Conservation (phyloP, 1,139 yeast genomes). For the Suhomyces maxii region DNA sequence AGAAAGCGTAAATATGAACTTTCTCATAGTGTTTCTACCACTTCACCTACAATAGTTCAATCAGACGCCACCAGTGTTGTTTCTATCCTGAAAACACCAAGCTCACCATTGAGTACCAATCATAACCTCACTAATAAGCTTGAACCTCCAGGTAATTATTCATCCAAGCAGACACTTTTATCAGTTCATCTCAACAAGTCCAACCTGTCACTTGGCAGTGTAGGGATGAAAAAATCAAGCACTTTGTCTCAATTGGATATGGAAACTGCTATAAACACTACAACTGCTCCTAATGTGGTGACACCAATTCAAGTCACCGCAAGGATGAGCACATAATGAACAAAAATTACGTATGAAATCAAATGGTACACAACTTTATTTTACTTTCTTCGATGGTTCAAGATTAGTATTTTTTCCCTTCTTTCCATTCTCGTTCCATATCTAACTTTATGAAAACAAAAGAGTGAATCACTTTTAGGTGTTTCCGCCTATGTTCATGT, state of each 20-base stretch:
- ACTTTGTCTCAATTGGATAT: slow-evolving; percentile 35
- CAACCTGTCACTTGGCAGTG: slow-evolving; percentile 11
- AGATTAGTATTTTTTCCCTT: too few species aligned
- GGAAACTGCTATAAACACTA: slow-evolving; percentile 26
- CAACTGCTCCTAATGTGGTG: slow-evolving; percentile 42
- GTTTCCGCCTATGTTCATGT: not conserved
- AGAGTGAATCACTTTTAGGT: too few species aligned
- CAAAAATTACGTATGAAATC: not conserved
- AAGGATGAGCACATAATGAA: slow-evolving; percentile 34
- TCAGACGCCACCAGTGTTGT: slow-evolving; percentile 16
- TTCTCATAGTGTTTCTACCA: slow-evolving; percentile 21
- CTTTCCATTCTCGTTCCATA: too few species aligned
- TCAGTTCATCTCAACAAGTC: slow-evolving; percentile 11
- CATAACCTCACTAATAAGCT: slow-evolving; percentile 28
- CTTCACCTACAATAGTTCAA: slow-evolving; percentile 19
- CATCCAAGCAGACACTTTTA: slow-evolving; percentile 15
- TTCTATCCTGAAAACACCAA: slow-evolving; percentile 15
- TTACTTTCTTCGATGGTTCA: too few species aligned
- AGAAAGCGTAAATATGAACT: slow-evolving; percentile 20
- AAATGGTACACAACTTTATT: too few species aligned
- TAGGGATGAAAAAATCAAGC: slow-evolving; percentile 27
- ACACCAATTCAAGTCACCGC: slow-evolving; percentile 51
- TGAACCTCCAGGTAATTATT: slow-evolving; percentile 16
- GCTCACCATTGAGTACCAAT: slow-evolving; percentile 31
- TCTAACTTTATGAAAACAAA: too few species aligned